Evolutionary conservation across 352 stramenopile species (phyloP).

Genomic region (Pythium aristosporum): DNA sequence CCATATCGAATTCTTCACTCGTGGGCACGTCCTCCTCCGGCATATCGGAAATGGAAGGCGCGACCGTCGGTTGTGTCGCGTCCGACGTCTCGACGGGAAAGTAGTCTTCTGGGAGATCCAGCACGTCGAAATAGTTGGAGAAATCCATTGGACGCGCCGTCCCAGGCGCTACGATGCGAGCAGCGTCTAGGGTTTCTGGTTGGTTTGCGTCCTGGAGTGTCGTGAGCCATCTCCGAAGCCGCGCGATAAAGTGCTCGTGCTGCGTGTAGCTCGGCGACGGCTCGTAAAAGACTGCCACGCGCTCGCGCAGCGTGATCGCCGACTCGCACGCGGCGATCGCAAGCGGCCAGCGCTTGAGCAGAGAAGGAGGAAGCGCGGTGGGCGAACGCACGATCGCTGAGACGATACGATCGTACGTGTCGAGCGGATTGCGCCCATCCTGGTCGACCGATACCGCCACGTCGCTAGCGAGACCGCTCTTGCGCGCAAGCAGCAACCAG

Average conservation of each 20-base stretch:
- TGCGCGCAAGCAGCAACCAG: not conserved
- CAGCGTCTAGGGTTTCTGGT: not conserved
- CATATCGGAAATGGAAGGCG: too few relatives aligned
- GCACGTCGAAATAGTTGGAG: slow-evolving; percentile 12
- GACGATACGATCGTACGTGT: slow-evolving; percentile 7
- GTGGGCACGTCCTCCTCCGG: not conserved
- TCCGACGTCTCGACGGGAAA: not conserved
- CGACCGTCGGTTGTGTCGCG: too few relatives aligned
- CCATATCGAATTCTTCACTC: slow-evolving; percentile 1
- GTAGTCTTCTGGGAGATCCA: slow-evolving; percentile 4
- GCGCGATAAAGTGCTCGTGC: too few relatives aligned
- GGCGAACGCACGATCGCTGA: slow-evolving; percentile 6
- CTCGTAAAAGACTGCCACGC: slow-evolving; percentile 11
- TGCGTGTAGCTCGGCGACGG: not conserved
- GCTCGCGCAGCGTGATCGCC: slow-evolving; percentile 15
- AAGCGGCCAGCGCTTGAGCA: not conserved
- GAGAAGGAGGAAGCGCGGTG: not conserved
- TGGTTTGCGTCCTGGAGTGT: not conserved
- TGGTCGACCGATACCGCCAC: not conserved
- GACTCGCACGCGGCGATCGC: slow-evolving; percentile 4
- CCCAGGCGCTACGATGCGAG: not conserved
- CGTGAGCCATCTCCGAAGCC: too few relatives aligned
- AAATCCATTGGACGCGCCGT: not conserved
- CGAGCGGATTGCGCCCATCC: not conserved
- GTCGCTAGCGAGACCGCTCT: not conserved